Conservation (phyloP, 345 rosid genomes). For the Pseudoturritis turrita region DNA sequence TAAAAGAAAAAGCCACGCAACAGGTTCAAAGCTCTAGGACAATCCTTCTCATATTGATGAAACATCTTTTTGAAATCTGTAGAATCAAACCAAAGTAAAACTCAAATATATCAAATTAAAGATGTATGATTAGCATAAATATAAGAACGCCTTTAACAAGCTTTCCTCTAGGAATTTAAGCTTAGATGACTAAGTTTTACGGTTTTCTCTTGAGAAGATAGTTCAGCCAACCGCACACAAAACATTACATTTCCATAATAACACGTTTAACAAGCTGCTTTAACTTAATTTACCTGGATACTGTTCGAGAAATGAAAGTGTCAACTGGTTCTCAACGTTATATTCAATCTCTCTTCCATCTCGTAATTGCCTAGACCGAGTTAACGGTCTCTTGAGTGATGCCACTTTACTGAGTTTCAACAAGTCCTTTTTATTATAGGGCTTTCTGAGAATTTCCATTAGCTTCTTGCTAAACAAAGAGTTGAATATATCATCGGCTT, state of each 20-base stretch:
- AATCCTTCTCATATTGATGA: slow-evolving; percentile 20
- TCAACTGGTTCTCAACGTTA: neutral
- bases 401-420: slow-evolving; percentile 26
- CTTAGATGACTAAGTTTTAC: neutral
- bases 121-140: no score
- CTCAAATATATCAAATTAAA: no score
- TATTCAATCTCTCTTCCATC: slow-evolving; percentile 29
- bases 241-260: neutral
- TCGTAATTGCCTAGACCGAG: slow-evolving; percentile 28
- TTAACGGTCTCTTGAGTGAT: slow-evolving; percentile 18
- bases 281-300: slow-evolving; percentile 37
- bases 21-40: slow-evolving; percentile 39
- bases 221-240: neutral
- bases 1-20: slow-evolving; percentile 80
- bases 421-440: slow-evolving; percentile 43
- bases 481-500: slow-evolving; percentile 1
- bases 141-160: no score
- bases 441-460: slow-evolving; percentile 40
- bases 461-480: slow-evolving; percentile 50
- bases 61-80: slow-evolving; percentile 45
- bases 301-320: slow-evolving; percentile 50
- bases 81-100: slow-evolving; percentile 18
- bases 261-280: neutral
- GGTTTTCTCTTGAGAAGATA: neutral
- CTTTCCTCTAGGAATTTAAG: neutral